A percentile compares a stretch with the other conserved stretches of the same genome.
These are phyloP conservation scores for Alternaria arborescens DNA, from an alignment of 2,329 filamentous ascomycete genomes.

Conservation along the genomic window DNA sequence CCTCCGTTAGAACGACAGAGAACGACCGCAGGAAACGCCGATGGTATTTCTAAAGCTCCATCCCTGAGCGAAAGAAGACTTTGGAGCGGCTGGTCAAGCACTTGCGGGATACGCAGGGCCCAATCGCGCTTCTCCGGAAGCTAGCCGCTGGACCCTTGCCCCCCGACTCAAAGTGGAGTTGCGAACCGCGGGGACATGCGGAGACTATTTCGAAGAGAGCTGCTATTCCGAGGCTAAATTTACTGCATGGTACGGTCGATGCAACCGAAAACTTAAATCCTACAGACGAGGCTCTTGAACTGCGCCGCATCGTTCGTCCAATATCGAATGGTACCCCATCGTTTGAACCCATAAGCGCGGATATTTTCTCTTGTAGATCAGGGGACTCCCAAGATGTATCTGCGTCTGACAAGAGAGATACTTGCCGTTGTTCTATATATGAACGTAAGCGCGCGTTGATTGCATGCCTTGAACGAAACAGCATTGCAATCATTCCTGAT, in stretches of 20 bases:
- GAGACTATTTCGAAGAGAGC: background rate
- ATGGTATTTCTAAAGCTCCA: background rate
- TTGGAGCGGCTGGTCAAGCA: background rate
- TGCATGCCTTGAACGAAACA: background rate
- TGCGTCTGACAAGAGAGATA: background rate
- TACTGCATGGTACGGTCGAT: background rate
- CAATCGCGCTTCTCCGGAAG: constrained; percentile 1
- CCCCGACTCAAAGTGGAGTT: background rate
- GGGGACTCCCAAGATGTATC: background rate
- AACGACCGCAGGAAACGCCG: background rate
- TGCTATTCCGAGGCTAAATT: background rate
- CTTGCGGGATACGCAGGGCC: background rate
- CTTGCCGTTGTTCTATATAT: background rate
- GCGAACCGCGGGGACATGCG: background rate
- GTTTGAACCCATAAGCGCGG: background rate
- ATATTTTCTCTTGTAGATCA: background rate
- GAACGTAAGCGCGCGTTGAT: background rate
- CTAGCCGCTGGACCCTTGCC: constrained; percentile 7
- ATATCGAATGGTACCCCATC: background rate
- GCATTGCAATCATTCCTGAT: background rate
- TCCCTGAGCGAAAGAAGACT: background rate
- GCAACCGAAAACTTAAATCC: background rate
- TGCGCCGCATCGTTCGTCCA: background rate
- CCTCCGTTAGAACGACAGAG: background rate
- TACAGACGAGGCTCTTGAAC: background rate